Base-by-base conservation (phyloP, 805 yeast species). In the Myxozyma vanderwaltii region DNA sequence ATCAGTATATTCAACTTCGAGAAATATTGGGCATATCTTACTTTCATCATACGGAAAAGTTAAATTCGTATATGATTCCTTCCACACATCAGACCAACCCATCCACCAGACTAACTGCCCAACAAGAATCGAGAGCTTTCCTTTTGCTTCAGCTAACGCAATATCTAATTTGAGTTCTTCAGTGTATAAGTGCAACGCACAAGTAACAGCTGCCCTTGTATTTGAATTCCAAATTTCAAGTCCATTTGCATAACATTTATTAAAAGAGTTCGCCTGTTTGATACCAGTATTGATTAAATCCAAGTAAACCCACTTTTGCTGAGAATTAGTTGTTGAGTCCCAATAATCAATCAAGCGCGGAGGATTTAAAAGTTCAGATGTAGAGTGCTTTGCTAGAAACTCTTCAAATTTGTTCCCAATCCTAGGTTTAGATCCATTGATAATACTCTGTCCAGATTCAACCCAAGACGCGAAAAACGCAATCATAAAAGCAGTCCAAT, bases 61-160 rank as follows among this genome's bases (percentile, higher is more conserved):
- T n/a, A 36, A 54, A 10, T 23, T 53, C 7, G 29, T 45, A 24
- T 62, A 62, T 4, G 27, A 19, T 27, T 48, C 35, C n/a, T 39
- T 60, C 69, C 91, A 89, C 65, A 83, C 84, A 1, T 72, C 82
- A 10, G 85, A 81, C 96, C 96, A 88, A 4, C 88, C 84, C 82
- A 86, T 81, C 85, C 89, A 82, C 12, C 76, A 65, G 0, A 86
- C 79, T 13, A 88, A 69, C 64, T 86, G 86, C 0, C 85, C 75
- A n/a, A 91, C 71, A 23, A 91, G 70, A 0, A 74, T 26, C 0
- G 86, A 83, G 29, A 91, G 66, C 33, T 72, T 72, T 2, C 74
- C 65, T 12, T 44, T 43, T 12, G 61, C 53, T 19, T 48, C 55
- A 3, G 40, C 8, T 6, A 54, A 40, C 4, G 64, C 53, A 4